Percentiles rank a stretch among this genome's conserved stretches.
Evolutionary conservation across 805 yeast species (phyloP).

Genomic region (Zygosaccharomyces rouxii): DNA sequence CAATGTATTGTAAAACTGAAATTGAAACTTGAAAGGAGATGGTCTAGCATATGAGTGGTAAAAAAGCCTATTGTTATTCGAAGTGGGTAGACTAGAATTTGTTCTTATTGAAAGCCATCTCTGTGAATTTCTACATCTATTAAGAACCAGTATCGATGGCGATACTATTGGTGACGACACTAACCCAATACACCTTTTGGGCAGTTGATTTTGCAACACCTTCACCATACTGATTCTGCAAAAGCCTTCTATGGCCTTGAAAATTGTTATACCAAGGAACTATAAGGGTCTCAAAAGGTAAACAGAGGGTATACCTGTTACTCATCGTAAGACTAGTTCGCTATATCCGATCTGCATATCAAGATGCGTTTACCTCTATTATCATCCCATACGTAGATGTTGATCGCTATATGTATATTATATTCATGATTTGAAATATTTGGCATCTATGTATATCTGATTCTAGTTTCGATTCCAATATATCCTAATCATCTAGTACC

Average conservation of each 20-base stretch:
- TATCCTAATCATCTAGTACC: neutral
- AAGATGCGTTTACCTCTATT: neutral
- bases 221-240: neutral
- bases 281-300: neutral
- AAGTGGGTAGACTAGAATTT: neutral
- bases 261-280: neutral
- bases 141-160: neutral
- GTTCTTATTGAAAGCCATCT: constrained; percentile 3
- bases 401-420: neutral
- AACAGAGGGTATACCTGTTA: neutral
- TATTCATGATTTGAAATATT: neutral
- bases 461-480: too few relatives aligned
- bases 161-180: neutral
- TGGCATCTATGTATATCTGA: too few relatives aligned
- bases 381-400: neutral
- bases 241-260: neutral
- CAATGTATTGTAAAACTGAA: constrained; percentile 13
- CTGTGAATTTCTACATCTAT: neutral
- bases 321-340: neutral
- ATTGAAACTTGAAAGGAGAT: constrained; percentile 17
- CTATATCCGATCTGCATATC: neutral
- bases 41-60: constrained; percentile 25
- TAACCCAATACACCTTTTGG: constrained; percentile 1
- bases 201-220: constrained; percentile 1
- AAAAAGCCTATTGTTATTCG: constrained; percentile 9